Evolutionary conservation across 2,329 filamentous ascomycete genomes (phyloP), one percentile per base, ranked within the genome.

Genomic region (Niveomyces coronatus): DNA sequence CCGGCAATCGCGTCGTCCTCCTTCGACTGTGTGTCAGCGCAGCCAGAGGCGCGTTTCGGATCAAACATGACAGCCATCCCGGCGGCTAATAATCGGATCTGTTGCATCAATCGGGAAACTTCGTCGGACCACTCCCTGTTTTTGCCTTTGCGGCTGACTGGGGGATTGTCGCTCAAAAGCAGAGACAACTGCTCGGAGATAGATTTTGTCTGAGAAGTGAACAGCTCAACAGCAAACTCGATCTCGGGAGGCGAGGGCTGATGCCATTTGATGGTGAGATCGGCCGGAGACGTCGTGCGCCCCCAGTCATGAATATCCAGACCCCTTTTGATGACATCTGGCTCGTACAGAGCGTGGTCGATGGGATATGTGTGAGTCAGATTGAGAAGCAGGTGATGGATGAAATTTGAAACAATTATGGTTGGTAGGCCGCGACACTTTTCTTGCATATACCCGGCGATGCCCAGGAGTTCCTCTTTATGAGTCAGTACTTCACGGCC

Each of bases 61-160:
- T 95, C 86, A 54, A 98, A 96, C 9, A 98, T 68, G 1, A 84
- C 80, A 7, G 89, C 88, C 41, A 94, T 79, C 37, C 91, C 91
- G 3, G 89, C 93, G 18, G 94, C 77, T 31, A 94, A 77, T n/a
- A 98, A 70, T 20, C 89, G 74, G 11, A 98, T 68, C 36, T 95
- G 79, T 10, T 89, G 85, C 40, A 98, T 71, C 47, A 94, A 86
- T 39, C 91, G 71, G 2, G 87, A 89, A 19, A 96, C 82, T 56
- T 98, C 93, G 56, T 98, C 91, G 0, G 89, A 95, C 91, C 91
- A 98, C 51, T 95, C 89, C 60, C 96, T 98, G 49, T 94, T 93
- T 56, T 89, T 94, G 26, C 91, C 91, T 48, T 88, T 89, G 40
- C 89, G 76, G 58, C 87, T 93, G 37, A 96, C 81, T 3, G 79